Base-by-base conservation (phyloP, 768 basidiomycete genomes). In the Termitomyces sp. region DNA sequence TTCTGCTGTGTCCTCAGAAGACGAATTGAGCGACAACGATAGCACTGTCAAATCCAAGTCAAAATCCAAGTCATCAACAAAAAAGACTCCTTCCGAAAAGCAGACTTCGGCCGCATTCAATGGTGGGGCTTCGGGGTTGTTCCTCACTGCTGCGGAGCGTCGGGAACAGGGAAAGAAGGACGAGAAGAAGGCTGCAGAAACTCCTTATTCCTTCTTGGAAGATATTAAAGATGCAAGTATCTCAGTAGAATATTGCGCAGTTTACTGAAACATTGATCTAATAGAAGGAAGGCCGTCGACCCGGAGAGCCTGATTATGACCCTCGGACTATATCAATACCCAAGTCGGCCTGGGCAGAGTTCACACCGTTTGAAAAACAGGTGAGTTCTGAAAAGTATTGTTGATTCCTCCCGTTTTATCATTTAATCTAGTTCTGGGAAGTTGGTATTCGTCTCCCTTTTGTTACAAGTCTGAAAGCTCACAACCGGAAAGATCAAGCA, bases 281-380 rank as follows among this genome's bases (percentile, higher is more conserved):
- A 30, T 63, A 94, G 92, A 94, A 89, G 79, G 93, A 97, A 64
- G 83, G 87, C 1, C 77, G 83, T 52, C 77, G 81, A 57, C 91
- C 92, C 28, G 85, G 83, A n/a, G 83, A 96, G 61, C 85, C 89
- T 0, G 84, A 88, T 14, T 98, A 98, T 66, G 96, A 99, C 67
- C 92, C 92, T 6, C 79, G 95, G 51, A 97, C 97, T 0, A 71
- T 98, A 35, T 83, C 81, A 68, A 82, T 99, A 55, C 95, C 95
- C 0, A 72, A 80, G 32, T 80, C 76, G 46, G 85, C 86, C 0
- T 96, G 95, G 93, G 76, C 77, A 30, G 76, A 77, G 0, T 96
- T 99, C 67, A 96, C 95, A 2, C 94, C 95, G 0, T 99, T 99
- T 69, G 97, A 99, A 75, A 94, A 87, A 66, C 94, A 93, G 81